These are phyloP conservation scores for Aspergillus bombycis DNA, from an alignment of 2,329 filamentous ascomycete species.

Conservation along the genomic window DNA sequence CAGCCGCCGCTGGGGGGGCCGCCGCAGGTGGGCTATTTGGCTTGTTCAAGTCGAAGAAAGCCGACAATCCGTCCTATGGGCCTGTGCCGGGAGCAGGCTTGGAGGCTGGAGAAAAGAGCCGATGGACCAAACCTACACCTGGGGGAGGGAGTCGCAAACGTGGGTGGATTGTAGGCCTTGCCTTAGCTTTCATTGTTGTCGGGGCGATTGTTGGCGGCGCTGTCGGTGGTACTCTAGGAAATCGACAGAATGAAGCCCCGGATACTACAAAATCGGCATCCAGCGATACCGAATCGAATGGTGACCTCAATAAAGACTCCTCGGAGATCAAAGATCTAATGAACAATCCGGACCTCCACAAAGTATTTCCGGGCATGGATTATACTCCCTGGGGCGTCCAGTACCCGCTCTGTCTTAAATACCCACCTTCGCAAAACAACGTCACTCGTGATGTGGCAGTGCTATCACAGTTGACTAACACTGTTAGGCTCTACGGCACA, in stretches of 20 bases:
- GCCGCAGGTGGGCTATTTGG: slow-evolving; percentile 46
- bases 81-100: slow-evolving; percentile 50
- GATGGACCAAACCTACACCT: slow-evolving; percentile 62
- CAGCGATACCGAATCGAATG: slow-evolving; percentile 64
- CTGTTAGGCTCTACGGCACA: slow-evolving; percentile 86
- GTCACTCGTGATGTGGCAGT: slow-evolving; percentile 89
- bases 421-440: slow-evolving; percentile 89
- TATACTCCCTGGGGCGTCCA: slow-evolving; percentile 92
- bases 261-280: slow-evolving; percentile 55
- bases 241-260: slow-evolving; percentile 48
- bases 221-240: slow-evolving; percentile 71
- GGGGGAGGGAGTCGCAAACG: slow-evolving; percentile 66
- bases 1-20: slow-evolving; percentile 48
- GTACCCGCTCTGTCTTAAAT: slow-evolving; percentile 77
- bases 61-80: slow-evolving; percentile 56
- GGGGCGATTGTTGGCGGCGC: slow-evolving; percentile 74
- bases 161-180: slow-evolving; percentile 69
- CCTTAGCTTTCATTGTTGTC: slow-evolving; percentile 67
- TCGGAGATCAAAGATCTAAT: slow-evolving; percentile 78
- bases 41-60: slow-evolving; percentile 45
- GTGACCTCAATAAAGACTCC: slow-evolving; percentile 74
- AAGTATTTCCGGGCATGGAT: slow-evolving; percentile 92
- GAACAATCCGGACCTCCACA: slow-evolving; percentile 80
- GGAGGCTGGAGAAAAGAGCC: slow-evolving; percentile 62
- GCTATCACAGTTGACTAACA: slow-evolving; percentile 85